Percentiles rank a stretch among this genome's conserved stretches.
Conservation (phyloP, 139 green algal genomes). For the Auxenochlorella protothecoides region DNA sequence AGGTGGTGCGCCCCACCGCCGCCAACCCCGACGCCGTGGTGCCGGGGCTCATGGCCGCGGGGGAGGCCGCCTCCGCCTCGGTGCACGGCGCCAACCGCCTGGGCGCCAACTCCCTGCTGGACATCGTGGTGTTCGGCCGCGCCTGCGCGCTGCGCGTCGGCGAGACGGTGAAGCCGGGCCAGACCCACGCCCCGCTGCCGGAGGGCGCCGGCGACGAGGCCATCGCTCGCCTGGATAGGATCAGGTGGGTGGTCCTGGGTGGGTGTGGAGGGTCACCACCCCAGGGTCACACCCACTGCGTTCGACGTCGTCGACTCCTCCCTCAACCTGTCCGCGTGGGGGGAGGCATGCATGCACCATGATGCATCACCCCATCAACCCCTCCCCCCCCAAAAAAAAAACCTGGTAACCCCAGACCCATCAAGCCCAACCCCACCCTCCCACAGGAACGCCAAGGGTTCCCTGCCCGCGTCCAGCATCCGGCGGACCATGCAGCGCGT, state of each 20-base stretch:
- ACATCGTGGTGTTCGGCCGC: slow-evolving; percentile 98
- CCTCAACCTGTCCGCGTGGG: no score
- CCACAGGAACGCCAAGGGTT: slow-evolving; percentile 57
- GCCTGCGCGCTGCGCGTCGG: slow-evolving; percentile 73
- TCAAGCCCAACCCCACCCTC: background rate
- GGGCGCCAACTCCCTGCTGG: slow-evolving; percentile 94
- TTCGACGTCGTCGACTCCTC: no score
- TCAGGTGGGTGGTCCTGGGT: slow-evolving; percentile 34
- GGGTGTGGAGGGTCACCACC: no score
- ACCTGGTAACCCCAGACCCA: background rate
- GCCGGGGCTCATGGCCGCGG: slow-evolving; percentile 86
- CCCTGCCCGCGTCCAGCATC: slow-evolving; percentile 59
- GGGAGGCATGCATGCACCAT: no score
- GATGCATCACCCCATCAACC: no score
- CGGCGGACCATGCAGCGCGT: slow-evolving; percentile 74
- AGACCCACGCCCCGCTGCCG: slow-evolving; percentile 61
- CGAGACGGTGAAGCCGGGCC: slow-evolving; percentile 74
- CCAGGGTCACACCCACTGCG: no score
- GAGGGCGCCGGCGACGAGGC: slow-evolving; percentile 55
- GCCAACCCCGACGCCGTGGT: slow-evolving; percentile 76
- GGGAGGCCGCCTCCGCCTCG: slow-evolving; percentile 84
- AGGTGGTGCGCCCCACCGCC: slow-evolving; percentile 35
- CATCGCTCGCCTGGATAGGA: slow-evolving; percentile 75
- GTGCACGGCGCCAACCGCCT: slow-evolving; percentile 98
- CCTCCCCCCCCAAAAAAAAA: background rate